Evolutionary conservation across 768 basidiomycete genomes (phyloP), one percentile per base, ranked within the genome.

Genomic region (Tricholoma bakamatsutake): DNA sequence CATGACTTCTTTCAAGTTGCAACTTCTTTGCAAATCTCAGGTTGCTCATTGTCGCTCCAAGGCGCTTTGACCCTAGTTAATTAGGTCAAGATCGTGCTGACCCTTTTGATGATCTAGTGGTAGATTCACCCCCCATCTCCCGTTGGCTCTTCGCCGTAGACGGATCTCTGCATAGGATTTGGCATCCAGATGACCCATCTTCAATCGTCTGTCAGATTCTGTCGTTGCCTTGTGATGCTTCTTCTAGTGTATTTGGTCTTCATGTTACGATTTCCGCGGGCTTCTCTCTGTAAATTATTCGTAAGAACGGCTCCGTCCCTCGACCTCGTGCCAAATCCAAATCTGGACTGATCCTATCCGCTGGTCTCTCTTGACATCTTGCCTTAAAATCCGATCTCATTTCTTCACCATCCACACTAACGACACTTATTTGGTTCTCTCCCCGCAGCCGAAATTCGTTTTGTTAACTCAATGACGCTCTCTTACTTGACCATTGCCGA

Each of bases 271-370:
- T 65, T 64, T 66, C 74, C 73, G 74, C 75, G 73, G 75, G 70
- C 73, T 73, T 75, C 72, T 72, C 75, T 69, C 64, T 54, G 66
- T 66, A 57, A 69, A 71, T 63, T 68, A 65, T 57, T 72, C 61
- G 53, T 37, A 70, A 65, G 66, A 61, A 61, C 58, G 54, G 54
- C 28, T 48, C 46, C 46, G 46, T 30, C 56, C 59, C 57, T 64
- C 61, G 67, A 68, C 68, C 63, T 68, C 61, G 63, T 69, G 65
- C 68, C 69, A 68, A 66, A 61, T 61, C 71, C 70, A 62, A 60
- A 69, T 71, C 59, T 62, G 68, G 61, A 68, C 61, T 63, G 70
- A 70, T 66, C 71, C 69, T 67, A 68, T 62, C 66, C 61, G 62
- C 54, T 63, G 58, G 64, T 62, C 57, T 63, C 66, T 66, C 68